Evolutionary conservation across 2,329 filamentous ascomycete species (phyloP).

Genomic region (Fusarium caatingaense): DNA sequence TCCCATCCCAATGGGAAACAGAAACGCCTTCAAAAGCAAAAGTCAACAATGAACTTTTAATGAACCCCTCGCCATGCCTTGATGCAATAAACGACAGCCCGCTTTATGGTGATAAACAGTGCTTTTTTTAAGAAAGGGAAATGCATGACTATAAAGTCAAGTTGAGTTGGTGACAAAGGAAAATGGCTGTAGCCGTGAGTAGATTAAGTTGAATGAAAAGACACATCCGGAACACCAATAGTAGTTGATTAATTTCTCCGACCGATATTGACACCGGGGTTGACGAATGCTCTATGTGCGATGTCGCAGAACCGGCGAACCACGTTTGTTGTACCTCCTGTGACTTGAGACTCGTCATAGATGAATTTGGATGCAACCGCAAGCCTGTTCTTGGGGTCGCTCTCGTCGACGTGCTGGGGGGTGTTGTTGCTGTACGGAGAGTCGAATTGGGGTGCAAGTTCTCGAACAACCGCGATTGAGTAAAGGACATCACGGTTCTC

Average conservation of each 20-base stretch:
- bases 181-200: slow-evolving; percentile 17
- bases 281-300: slow-evolving; percentile 69
- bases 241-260: slow-evolving; percentile 35
- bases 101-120: slow-evolving; percentile 32
- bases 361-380: slow-evolving; percentile 78
- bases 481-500: slow-evolving; percentile 94
- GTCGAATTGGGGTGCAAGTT: slow-evolving; percentile 74
- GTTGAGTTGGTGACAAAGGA: slow-evolving; percentile 36
- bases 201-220: not conserved
- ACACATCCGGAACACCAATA: not conserved
- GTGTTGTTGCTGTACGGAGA: slow-evolving; percentile 67
- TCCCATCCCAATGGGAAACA: slow-evolving; percentile 22
- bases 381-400: slow-evolving; percentile 73
- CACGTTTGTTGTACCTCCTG: slow-evolving; percentile 79
- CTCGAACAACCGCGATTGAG: slow-evolving; percentile 83
- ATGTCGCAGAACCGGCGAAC: slow-evolving; percentile 77
- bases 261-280: slow-evolving; percentile 62
- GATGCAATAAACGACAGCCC: slow-evolving; percentile 39
- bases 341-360: slow-evolving; percentile 69
- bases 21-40: slow-evolving; percentile 45
- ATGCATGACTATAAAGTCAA: slow-evolving; percentile 15
- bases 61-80: slow-evolving; percentile 50
- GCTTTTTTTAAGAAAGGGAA: slow-evolving; percentile 38
- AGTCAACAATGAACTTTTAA: slow-evolving; percentile 42
- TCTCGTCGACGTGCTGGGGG: slow-evolving; percentile 72